A percentile compares a stretch with the other conserved stretches of the same genome.
phyloP scores from a whole-genome alignment of 2,329 filamentous ascomycete species.

The Cercospora sp. region DNA sequence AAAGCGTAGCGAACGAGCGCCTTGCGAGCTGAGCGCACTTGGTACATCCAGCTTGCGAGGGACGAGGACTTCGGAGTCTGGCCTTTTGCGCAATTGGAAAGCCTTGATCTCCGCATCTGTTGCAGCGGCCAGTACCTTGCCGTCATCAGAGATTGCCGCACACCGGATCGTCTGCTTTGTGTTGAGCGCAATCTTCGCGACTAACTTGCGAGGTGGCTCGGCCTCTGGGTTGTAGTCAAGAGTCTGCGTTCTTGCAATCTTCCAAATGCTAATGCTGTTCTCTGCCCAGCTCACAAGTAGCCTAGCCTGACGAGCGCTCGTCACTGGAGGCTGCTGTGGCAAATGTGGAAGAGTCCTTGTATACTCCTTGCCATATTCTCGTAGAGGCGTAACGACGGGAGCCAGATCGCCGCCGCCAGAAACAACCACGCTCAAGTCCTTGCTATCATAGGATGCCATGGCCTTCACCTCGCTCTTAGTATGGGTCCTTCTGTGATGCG shows the following conservation, averaged over 20 bases:
- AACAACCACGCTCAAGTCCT: constrained; percentile 75
- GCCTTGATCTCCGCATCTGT: constrained; percentile 34
- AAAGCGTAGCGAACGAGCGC: constrained; percentile 69
- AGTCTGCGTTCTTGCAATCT: constrained; percentile 50
- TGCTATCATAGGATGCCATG: constrained; percentile 85
- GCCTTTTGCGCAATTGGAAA: constrained; percentile 34
- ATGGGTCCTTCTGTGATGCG: constrained; percentile 84
- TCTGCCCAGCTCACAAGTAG: constrained; percentile 92
- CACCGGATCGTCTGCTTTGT: constrained; percentile 69
- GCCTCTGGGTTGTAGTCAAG: constrained; percentile 36
- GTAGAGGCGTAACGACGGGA: constrained; percentile 78
- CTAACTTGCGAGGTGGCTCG: constrained; percentile 34
- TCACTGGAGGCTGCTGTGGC: constrained; percentile 73
- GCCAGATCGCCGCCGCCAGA: constrained; percentile 87
- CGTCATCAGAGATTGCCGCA: constrained; percentile 68
- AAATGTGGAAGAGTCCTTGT: constrained; percentile 80
- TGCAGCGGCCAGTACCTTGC: constrained; percentile 73
- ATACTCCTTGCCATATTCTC: constrained; percentile 73
- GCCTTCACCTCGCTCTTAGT: constrained; percentile 86
- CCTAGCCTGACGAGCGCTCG: constrained; percentile 70
- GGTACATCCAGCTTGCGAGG: constrained; percentile 71
- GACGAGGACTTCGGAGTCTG: constrained; percentile 49
- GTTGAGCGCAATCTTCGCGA: constrained; percentile 44
- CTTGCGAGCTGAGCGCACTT: constrained; percentile 55
- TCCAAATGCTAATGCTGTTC: constrained; percentile 82